Conservation (phyloP, 768 basidiomycete species). For the Boletus reticulatus region DNA sequence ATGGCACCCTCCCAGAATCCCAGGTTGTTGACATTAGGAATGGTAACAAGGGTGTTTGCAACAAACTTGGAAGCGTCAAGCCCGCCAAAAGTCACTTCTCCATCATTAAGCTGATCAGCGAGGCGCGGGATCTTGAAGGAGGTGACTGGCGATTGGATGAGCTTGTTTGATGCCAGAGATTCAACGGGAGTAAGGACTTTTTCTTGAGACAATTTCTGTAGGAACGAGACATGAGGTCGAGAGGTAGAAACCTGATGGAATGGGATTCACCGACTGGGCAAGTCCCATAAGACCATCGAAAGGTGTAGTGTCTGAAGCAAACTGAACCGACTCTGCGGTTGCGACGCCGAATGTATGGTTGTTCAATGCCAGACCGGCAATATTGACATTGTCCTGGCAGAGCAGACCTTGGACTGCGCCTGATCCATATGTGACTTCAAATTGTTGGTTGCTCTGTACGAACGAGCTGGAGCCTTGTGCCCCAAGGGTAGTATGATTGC, state of each 20-base stretch:
- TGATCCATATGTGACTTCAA: slow-evolving; percentile 66
- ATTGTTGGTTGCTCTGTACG: slow-evolving; percentile 45
- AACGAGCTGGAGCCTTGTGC: slow-evolving; percentile 61
- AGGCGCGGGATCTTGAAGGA: slow-evolving; percentile 81
- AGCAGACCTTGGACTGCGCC: slow-evolving; percentile 67
- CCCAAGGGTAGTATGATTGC: slow-evolving; percentile 69
- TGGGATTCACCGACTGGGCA: slow-evolving; percentile 57
- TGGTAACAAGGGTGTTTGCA: slow-evolving; percentile 49
- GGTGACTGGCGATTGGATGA: slow-evolving; percentile 62
- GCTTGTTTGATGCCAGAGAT: slow-evolving; percentile 53
- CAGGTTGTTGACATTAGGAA: slow-evolving; percentile 58
- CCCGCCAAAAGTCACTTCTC: slow-evolving; percentile 80
- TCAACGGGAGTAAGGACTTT: slow-evolving; percentile 67
- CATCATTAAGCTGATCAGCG: slow-evolving; percentile 61
- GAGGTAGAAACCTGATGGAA: slow-evolving; percentile 8
- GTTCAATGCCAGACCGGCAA: slow-evolving; percentile 60
- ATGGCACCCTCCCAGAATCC: slow-evolving; percentile 84
- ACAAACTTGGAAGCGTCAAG: slow-evolving; percentile 72
- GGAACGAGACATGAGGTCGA: background rate
- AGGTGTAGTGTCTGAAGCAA: slow-evolving; percentile 44
- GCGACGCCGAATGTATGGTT: slow-evolving; percentile 71
- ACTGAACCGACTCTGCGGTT: slow-evolving; percentile 55
- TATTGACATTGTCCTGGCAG: slow-evolving; percentile 56
- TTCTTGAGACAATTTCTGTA: slow-evolving; percentile 63
- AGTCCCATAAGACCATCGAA: slow-evolving; percentile 82